Percentiles rank a stretch among this genome's conserved stretches.
Evolutionary conservation across 2,329 filamentous ascomycete genomes (phyloP).

Genomic region (Diaporthe velutina): DNA sequence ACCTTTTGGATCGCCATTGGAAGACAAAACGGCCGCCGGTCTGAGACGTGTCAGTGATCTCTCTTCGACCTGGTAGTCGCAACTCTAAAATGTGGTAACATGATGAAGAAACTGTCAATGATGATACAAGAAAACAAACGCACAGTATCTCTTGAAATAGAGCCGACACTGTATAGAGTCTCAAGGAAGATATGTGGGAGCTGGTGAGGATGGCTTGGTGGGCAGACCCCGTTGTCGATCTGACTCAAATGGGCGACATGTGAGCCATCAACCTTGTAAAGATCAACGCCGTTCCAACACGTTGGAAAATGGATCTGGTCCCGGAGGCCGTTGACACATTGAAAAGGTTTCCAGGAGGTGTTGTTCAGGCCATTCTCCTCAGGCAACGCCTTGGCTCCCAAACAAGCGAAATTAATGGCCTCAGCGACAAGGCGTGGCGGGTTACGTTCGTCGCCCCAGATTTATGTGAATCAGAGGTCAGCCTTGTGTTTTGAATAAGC

Average conservation of each 20-base stretch:
- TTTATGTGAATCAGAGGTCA: background rate
- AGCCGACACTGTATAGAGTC: slow-evolving; percentile 3
- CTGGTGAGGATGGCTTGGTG: slow-evolving; percentile 58
- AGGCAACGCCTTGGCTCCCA: background rate
- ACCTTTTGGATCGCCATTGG: slow-evolving; percentile 14
- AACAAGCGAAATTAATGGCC: slow-evolving; percentile 2
- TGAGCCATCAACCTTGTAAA: slow-evolving; percentile 57
- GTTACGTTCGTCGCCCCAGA: background rate
- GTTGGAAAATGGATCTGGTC: slow-evolving; percentile 73
- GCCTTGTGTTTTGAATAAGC: background rate
- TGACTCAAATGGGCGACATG: slow-evolving; percentile 55
- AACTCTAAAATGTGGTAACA: no score
- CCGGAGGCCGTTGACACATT: slow-evolving; percentile 70
- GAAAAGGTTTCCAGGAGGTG: slow-evolving; percentile 50
- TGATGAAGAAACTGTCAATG: no score
- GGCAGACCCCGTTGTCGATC: slow-evolving; percentile 57
- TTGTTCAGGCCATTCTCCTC: slow-evolving; percentile 10
- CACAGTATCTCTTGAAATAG: background rate
- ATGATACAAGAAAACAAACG: background rate
- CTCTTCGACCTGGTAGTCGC: no score
- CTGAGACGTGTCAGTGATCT: background rate
- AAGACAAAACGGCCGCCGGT: slow-evolving; percentile 9
- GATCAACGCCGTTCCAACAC: slow-evolving; percentile 71
- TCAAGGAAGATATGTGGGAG: slow-evolving; percentile 40
- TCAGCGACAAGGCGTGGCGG: slow-evolving; percentile 13